Percentiles rank a stretch among this genome's conserved stretches.
These are phyloP conservation scores for Byssoonygena ceratinophila DNA, from an alignment of 2,329 filamentous ascomycete genomes.

Conservation along the genomic window DNA sequence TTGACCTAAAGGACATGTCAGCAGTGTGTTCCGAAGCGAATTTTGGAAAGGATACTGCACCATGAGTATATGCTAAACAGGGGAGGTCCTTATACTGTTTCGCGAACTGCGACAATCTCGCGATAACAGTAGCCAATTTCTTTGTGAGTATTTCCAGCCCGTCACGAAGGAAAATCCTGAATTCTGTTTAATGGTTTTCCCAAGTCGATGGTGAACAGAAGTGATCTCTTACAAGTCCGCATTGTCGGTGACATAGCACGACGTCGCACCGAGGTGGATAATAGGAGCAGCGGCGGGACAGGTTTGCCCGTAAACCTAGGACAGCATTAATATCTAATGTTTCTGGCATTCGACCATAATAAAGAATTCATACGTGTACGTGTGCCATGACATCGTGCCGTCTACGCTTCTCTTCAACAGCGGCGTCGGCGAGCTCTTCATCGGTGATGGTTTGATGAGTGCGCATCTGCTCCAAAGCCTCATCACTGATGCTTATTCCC, in stretches of 20 bases:
- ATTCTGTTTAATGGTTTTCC: conserved; percentile 27
- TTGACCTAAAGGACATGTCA: conserved; percentile 19
- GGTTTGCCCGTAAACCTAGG: conserved; percentile 50
- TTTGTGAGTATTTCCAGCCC: conserved; percentile 64
- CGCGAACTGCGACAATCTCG: conserved; percentile 63
- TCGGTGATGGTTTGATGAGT: conserved; percentile 65
- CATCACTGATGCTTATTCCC: conserved; percentile 60
- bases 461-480: conserved; percentile 68
- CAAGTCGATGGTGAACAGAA: background rate
- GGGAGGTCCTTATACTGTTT: conserved; percentile 61
- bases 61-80: conserved; percentile 66
- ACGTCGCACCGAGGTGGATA: conserved; percentile 63
- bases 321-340: conserved; percentile 30
- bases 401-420: conserved; percentile 63
- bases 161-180: conserved; percentile 61
- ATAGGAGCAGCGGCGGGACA: conserved; percentile 71
- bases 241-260: conserved; percentile 15
- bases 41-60: conserved; percentile 31
- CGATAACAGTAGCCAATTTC: conserved; percentile 68
- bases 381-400: conserved; percentile 55
- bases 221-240: conserved; percentile 16
- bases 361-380: background rate
- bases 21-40: background rate
- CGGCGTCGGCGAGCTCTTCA: conserved; percentile 62
- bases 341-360: background rate